Base-by-base conservation (phyloP, 805 yeast species). In the Cyberlindnera japonica region DNA sequence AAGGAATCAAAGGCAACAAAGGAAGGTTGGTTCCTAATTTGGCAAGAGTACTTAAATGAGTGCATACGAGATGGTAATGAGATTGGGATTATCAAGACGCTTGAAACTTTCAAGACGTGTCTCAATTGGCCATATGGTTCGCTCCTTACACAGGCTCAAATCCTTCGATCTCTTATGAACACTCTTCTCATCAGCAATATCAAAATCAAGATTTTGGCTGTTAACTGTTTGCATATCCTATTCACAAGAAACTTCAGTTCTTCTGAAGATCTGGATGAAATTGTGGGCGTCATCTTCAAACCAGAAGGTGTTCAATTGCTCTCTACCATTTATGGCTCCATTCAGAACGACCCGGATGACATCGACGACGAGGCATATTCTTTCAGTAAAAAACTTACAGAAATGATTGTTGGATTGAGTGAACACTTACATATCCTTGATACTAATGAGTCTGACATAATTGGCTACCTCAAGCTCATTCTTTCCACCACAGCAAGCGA, bases 51-150 rank as follows among this genome's bases (percentile, higher is more conserved):
- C 26, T 59, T 80, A 18, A 68, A 46, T 61, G 83, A 66, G 44
- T 73, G 65, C 48, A 46, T 55, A 33, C 62, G 63, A 31, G 54
- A 54, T 31, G 68, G 71, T 37, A 55, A 69, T 16, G 70, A 66
- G 35, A 81, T 49, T 21, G 44, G 81, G 55, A 80, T 80, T 2
- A 74, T 83, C 30, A 79, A 83, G 53, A 69, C 84, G 5, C 67
- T 93, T 28, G 86, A 89, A 46, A 83, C 95, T 5, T 74, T 91
- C 55, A 93, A 93, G 57, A 83, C 95, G 0, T 85, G 95, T 52
- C 71, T 93, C 44, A 89, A 85, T 53, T 93, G 99, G 99, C 77
- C 90, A 7, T 75, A 85, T 37, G 91, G 96, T 3, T 69, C 76
- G 13, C 79, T 90, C 1, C 72, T 91, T 39, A 74, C 81, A 32